Conservation (phyloP, 305 asterid species). For the Lippia alba region DNA sequence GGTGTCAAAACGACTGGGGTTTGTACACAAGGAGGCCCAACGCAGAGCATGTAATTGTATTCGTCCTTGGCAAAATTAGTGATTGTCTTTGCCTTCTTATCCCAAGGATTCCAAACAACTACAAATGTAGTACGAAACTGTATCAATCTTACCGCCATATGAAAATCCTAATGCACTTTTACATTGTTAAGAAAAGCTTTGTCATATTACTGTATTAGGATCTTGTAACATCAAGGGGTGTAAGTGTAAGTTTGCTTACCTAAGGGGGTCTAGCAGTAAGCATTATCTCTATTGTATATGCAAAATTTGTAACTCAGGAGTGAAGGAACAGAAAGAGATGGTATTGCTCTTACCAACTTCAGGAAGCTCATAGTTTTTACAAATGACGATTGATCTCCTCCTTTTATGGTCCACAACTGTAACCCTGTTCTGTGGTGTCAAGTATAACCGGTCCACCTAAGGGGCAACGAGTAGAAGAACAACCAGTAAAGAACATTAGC, state of each 20-base stretch:
- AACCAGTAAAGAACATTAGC: background rate
- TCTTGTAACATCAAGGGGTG: no score
- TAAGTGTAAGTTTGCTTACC: no score
- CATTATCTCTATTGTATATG: no score
- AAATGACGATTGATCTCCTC: slow-evolving; percentile 61
- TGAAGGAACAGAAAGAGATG: no score
- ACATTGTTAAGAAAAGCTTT: no score
- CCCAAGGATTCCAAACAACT: slow-evolving; percentile 79
- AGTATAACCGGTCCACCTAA: slow-evolving; percentile 66
- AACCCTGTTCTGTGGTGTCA: slow-evolving; percentile 58
- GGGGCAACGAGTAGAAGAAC: background rate
- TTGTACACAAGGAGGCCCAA: no score
- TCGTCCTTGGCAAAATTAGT: slow-evolving; percentile 61
- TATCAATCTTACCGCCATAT: background rate
- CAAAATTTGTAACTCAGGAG: no score
- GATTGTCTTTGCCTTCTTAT: slow-evolving; percentile 60
- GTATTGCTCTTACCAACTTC: slow-evolving; percentile 54
- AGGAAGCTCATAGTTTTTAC: slow-evolving; percentile 68
- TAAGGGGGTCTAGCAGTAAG: no score
- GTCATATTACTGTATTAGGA: no score
- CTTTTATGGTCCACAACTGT: slow-evolving; percentile 67
- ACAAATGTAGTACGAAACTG: slow-evolving; percentile 31
- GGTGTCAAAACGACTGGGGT: no score
- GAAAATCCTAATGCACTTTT: no score
- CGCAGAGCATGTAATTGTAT: no score